Conservation (phyloP, 225 moss, liverwort and hornwort species). For the Anthoceros angustus region DNA sequence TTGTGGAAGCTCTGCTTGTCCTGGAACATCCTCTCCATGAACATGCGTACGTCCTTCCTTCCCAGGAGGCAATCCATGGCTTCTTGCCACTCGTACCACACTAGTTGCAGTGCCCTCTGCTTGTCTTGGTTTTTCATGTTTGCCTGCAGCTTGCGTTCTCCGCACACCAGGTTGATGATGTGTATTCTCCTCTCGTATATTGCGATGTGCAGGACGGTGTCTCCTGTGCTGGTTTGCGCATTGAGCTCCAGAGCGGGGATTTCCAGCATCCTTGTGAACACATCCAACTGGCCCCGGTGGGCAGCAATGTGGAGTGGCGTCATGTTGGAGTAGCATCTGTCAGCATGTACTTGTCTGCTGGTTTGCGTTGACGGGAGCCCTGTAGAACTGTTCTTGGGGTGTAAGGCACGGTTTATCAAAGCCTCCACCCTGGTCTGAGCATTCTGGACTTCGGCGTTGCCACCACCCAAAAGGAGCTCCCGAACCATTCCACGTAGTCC, state of each 20-base stretch:
- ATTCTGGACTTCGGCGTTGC: background rate
- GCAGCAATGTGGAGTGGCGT: background rate
- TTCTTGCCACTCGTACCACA: constrained; percentile 2
- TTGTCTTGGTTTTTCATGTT: background rate
- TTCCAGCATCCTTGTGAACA: background rate
- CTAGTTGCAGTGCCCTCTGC: background rate
- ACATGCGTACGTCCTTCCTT: constrained; percentile 1
- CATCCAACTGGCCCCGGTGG: constrained; percentile 1
- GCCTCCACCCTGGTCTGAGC: background rate
- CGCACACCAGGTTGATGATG: background rate
- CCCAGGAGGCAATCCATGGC: background rate
- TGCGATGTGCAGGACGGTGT: background rate
- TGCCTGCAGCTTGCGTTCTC: background rate
- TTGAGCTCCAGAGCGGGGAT: background rate
- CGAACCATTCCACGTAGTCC: background rate
- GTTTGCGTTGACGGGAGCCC: background rate
- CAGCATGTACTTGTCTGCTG: background rate
- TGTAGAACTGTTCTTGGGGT: background rate
- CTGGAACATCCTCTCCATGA: background rate
- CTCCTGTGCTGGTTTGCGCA: background rate
- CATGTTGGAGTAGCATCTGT: background rate
- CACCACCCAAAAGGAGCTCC: background rate
- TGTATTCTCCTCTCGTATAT: background rate
- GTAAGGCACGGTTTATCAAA: background rate
- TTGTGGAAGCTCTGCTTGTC: constrained; percentile 11